Evolutionary conservation across 768 basidiomycete genomes (phyloP).

Genomic region (Cystoderma amianthinum): DNA sequence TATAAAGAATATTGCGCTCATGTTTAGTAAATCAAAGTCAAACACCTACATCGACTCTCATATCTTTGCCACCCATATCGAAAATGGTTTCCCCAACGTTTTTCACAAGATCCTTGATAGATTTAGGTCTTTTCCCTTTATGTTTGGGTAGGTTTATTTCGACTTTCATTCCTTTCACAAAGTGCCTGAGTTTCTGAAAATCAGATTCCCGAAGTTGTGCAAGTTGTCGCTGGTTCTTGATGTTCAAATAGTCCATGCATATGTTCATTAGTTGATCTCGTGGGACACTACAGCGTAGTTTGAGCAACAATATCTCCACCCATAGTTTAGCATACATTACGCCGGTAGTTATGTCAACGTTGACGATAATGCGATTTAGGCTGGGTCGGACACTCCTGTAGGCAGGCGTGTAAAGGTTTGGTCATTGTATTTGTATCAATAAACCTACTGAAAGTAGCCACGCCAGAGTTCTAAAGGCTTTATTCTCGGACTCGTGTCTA

Average conservation of each 20-base stretch:
- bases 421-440: background rate
- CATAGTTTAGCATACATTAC: slow-evolving; percentile 21
- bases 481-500: slow-evolving; percentile 10
- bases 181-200: slow-evolving; percentile 15
- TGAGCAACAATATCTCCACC: background rate
- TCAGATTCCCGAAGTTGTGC: slow-evolving; percentile 4
- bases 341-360: slow-evolving; percentile 34
- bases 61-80: slow-evolving; percentile 15
- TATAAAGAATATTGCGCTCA: slow-evolving; percentile 5
- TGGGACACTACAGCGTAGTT: slow-evolving; percentile 15
- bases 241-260: slow-evolving; percentile 12
- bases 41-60: slow-evolving; percentile 17
- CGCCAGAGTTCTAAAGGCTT: slow-evolving; percentile 29
- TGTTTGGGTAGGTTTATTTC: slow-evolving; percentile 12
- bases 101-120: slow-evolving; percentile 18
- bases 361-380: slow-evolving; percentile 25
- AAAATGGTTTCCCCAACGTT: slow-evolving; percentile 18
- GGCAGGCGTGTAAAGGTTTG: background rate
- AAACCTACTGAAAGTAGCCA: slow-evolving; percentile 34
- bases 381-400: slow-evolving; percentile 35
- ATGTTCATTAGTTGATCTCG: slow-evolving; percentile 11
- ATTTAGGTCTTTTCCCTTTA: slow-evolving; percentile 12
- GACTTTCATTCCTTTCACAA: slow-evolving; percentile 22
- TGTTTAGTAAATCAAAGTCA: background rate
- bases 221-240: slow-evolving; percentile 12